Base-by-base conservation (phyloP, 148 eudicot genomes). In the Agrostemma githago region DNA sequence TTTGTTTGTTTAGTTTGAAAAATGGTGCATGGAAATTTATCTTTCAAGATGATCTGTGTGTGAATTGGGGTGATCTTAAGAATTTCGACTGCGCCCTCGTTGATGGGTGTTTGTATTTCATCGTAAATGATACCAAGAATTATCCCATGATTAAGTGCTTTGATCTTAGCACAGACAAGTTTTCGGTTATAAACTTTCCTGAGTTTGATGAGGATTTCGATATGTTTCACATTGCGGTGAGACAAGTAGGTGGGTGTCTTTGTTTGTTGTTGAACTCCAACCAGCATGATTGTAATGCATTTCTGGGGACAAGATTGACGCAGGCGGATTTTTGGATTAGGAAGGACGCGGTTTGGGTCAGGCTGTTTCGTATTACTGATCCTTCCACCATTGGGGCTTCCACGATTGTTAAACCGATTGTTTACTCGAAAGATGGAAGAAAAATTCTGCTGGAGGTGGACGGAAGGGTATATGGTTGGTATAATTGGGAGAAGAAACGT, bases 341-440 rank as follows among this genome's bases (percentile, higher is more conserved):
- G 74, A 71, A 57, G 34, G 48, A 37, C 16, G 74, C 57, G 62
- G 37, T 34, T 14, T 71, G 74, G 74, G 46, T 38, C 56, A n/a
- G 6, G 19, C 38, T 71, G 48, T 56, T 38, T 57, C 16, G 64
- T 37, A 71, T 71, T 56, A 2, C 3, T n/a, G 21, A 57, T 11
- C 14, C 42, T 4, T 5, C 17, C 63, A 37, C 15, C 3, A 6
- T 56, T 15, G 41, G 19, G 59, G 9, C 5, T 51, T 5, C 8
- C 6, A 12, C 51, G 1, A 10, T 3, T 34, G n/a, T 54, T 37
- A 34, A 54, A 5, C 4, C 0, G 56, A 4, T 57, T 57, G 17
- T 57, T 57, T 57, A 57, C 61, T n/a, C 61, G 61, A 12, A 57
- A 12, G 61, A 57, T 57, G 19, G 51, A 10, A 7, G 9, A 5